Conservation (phyloP, 208 protist genomes). For the Leptomonas seymouri region DNA sequence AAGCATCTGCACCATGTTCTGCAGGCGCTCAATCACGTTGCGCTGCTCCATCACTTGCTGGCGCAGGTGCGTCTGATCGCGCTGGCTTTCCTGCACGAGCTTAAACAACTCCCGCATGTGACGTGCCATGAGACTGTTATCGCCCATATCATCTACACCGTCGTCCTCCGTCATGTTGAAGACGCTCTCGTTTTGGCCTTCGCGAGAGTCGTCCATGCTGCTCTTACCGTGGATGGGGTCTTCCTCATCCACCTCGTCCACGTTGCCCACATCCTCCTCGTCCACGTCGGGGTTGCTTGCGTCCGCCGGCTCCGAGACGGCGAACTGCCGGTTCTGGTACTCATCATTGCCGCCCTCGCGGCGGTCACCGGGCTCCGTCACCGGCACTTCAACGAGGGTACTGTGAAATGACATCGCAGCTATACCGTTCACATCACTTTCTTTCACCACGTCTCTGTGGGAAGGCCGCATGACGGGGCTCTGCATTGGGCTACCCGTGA, state of each 20-base stretch:
- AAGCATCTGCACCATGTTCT: conserved; percentile 22
- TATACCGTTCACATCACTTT: conserved; percentile 4
- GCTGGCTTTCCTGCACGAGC: conserved; percentile 41
- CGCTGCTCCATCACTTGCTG: conserved; percentile 33
- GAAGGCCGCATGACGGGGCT: background rate
- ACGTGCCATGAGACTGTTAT: conserved; percentile 26
- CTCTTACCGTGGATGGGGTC: conserved; percentile 23
- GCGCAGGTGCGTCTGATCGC: conserved; percentile 34
- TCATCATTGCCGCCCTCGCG: background rate
- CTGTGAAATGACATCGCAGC: conserved; percentile 26
- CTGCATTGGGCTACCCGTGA: conserved; percentile 5
- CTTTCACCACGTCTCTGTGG: background rate
- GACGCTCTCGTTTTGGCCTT: conserved; percentile 47
- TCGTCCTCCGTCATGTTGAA: conserved; percentile 44
- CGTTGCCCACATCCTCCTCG: conserved; percentile 21
- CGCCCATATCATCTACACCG: conserved; percentile 31
- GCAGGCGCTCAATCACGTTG: conserved; percentile 29
- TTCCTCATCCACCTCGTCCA: conserved; percentile 30
- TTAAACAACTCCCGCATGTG: conserved; percentile 45
- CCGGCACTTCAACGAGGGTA: conserved; percentile 15
- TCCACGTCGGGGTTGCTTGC: conserved; percentile 16
- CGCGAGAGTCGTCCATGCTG: conserved; percentile 34
- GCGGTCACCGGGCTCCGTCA: conserved; percentile 18
- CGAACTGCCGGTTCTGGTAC: conserved; percentile 8
- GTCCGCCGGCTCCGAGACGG: conserved; percentile 8